Evolutionary conservation across 73 alveolate species (phyloP).

Genomic region (Paramecium tetraurelia): DNA sequence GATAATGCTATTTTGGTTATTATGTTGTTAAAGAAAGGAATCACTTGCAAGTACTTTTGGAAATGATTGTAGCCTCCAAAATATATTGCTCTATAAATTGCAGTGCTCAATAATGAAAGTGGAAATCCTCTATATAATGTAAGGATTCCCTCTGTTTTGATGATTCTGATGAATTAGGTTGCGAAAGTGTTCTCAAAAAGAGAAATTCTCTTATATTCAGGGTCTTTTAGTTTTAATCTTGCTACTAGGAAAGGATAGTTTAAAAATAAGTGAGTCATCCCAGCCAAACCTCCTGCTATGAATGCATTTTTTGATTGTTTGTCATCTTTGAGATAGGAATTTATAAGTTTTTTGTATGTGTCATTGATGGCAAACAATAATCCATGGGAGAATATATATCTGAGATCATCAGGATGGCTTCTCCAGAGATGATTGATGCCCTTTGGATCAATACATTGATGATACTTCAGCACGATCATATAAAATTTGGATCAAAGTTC

Average conservation of each 20-base stretch:
- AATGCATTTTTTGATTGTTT: background rate
- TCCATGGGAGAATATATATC: background rate
- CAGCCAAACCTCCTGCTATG: background rate
- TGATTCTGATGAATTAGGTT: background rate
- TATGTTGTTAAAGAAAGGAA: background rate
- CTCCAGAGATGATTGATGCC: conserved; percentile 23
- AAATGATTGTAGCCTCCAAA: background rate
- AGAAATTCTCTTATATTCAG: background rate
- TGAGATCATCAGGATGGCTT: conserved; percentile 19
- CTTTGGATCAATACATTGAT: background rate
- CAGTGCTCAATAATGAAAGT: background rate
- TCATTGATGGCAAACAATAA: background rate
- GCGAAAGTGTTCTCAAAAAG: background rate
- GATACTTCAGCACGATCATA: background rate
- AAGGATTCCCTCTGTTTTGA: background rate
- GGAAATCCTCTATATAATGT: background rate
- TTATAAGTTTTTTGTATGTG: background rate
- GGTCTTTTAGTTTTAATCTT: background rate
- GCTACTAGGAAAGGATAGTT: background rate
- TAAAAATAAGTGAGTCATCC: background rate
- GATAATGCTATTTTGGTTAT: background rate
- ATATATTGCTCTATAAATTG: background rate
- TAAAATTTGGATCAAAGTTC: background rate
- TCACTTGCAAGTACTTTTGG: background rate
- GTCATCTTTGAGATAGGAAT: background rate